These are phyloP conservation scores for Gremmenia infestans DNA, from an alignment of 2,329 filamentous ascomycete species.

Conservation along the genomic window DNA sequence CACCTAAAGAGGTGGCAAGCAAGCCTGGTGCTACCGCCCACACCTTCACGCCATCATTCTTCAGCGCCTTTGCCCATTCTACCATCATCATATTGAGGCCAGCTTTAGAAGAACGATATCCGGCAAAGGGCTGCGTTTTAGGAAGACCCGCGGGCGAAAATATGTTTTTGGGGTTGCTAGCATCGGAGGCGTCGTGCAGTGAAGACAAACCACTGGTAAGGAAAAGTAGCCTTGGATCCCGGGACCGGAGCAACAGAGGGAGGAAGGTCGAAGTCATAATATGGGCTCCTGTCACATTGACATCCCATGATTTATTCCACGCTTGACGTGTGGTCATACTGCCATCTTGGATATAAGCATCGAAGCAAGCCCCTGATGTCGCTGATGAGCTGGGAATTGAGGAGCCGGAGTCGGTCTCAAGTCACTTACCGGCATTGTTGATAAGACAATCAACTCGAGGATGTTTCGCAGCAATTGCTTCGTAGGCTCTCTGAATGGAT, in stretches of 20 bases:
- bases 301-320: constrained; percentile 37
- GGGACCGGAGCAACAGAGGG: constrained; percentile 39
- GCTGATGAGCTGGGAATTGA: neutral
- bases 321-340: constrained; percentile 29
- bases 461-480: constrained; percentile 21
- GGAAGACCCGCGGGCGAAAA: constrained; percentile 10
- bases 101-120: constrained; percentile 39
- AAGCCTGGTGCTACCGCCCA: constrained; percentile 44
- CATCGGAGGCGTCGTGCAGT: constrained; percentile 23
- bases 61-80: constrained; percentile 38
- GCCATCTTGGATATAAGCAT: neutral
- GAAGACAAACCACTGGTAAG: constrained; percentile 38
- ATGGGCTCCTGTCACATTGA: constrained; percentile 39
- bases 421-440: constrained; percentile 28
- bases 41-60: constrained; percentile 45
- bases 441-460: constrained; percentile 31
- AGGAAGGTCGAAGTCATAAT: constrained; percentile 31
- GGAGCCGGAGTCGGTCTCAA: neutral
- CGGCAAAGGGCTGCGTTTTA: constrained; percentile 25
- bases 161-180: constrained; percentile 10
- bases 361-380: neutral
- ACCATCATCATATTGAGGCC: constrained; percentile 45
- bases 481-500: constrained; percentile 28
- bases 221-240: constrained; percentile 41
- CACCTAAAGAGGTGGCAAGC: constrained; percentile 42